A percentile compares a stretch with the other conserved stretches of the same genome.
These are phyloP conservation scores for Phlegmacium glaucopus DNA, from an alignment of 768 basidiomycete genomes.

Conservation along the genomic window DNA sequence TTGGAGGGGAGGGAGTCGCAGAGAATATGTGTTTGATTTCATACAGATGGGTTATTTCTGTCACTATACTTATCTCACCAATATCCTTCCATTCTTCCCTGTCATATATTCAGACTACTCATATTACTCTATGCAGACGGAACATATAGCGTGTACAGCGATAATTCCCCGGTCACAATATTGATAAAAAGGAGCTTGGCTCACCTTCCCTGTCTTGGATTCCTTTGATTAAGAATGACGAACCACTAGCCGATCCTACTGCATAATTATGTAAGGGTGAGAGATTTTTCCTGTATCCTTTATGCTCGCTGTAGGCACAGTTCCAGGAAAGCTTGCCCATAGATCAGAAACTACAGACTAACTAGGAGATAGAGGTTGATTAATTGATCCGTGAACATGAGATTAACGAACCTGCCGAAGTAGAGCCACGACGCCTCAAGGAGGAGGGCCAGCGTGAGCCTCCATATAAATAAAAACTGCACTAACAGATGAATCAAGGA, in stretches of 20 bases:
- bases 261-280: conserved; percentile 66
- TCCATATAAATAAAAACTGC: conserved; percentile 38
- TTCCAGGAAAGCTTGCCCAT: conserved; percentile 56
- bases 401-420: conserved; percentile 62
- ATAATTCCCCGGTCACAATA: too few relatives aligned
- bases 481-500: conserved; percentile 34
- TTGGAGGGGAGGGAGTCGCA: too few relatives aligned
- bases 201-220: too few relatives aligned
- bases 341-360: conserved; percentile 59
- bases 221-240: background rate
- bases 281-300: conserved; percentile 53
- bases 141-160: too few relatives aligned
- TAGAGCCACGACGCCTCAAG: conserved; percentile 28
- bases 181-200: too few relatives aligned
- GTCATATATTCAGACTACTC: too few relatives aligned
- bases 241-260: conserved; percentile 65
- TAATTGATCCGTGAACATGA: background rate
- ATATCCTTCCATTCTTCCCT: too few relatives aligned
- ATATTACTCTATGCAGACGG: too few relatives aligned
- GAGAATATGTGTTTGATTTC: too few relatives aligned
- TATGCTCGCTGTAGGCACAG: conserved; percentile 37
- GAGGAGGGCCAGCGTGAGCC: conserved; percentile 25
- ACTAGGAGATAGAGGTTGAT: conserved; percentile 1
- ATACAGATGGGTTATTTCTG: too few relatives aligned
- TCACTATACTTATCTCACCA: too few relatives aligned